phyloP scores from a whole-genome alignment of 192 early-diverging fungal species.

The Coemansia sp. region DNA sequence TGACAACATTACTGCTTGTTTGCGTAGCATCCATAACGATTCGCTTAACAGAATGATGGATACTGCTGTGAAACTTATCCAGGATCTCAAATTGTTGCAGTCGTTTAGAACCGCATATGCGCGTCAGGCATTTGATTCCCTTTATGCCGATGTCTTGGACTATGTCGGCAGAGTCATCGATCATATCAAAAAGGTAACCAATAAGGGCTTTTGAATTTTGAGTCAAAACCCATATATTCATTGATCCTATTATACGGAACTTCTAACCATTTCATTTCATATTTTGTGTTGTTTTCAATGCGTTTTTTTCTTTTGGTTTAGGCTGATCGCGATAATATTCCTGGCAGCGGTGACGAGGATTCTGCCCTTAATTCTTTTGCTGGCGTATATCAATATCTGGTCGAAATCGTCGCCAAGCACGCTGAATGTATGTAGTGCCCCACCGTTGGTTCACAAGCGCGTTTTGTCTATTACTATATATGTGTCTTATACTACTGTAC shows the following conservation, averaged over 20 bases:
- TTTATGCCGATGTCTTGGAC: slow-evolving; percentile 32
- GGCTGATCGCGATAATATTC: slow-evolving; percentile 12
- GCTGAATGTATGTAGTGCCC: slow-evolving; percentile 42
- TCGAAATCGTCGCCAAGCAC: slow-evolving; percentile 46
- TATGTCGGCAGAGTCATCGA: slow-evolving; percentile 36
- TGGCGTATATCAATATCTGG: slow-evolving; percentile 43
- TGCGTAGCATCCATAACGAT: slow-evolving; percentile 13
- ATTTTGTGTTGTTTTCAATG: background rate
- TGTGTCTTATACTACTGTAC: no score
- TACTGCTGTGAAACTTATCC: slow-evolving; percentile 36
- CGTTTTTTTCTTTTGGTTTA: slow-evolving; percentile 12
- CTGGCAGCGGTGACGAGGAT: slow-evolving; percentile 9
- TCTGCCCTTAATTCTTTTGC: slow-evolving; percentile 35
- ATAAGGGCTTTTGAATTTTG: no score
- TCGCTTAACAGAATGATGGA: slow-evolving; percentile 28
- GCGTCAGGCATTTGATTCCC: slow-evolving; percentile 20
- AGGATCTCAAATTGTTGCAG: slow-evolving; percentile 37
- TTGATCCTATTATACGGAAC: background rate
- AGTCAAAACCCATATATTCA: background rate
- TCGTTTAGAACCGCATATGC: slow-evolving; percentile 20
- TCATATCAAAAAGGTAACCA: slow-evolving; percentile 26
- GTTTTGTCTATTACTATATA: no score
- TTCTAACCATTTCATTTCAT: background rate
- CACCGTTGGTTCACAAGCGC: no score
- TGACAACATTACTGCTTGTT: slow-evolving; percentile 7